These are phyloP conservation scores for Akanthomyces muscarius DNA, from an alignment of 2,329 filamentous ascomycete genomes.

Conservation along the genomic window DNA sequence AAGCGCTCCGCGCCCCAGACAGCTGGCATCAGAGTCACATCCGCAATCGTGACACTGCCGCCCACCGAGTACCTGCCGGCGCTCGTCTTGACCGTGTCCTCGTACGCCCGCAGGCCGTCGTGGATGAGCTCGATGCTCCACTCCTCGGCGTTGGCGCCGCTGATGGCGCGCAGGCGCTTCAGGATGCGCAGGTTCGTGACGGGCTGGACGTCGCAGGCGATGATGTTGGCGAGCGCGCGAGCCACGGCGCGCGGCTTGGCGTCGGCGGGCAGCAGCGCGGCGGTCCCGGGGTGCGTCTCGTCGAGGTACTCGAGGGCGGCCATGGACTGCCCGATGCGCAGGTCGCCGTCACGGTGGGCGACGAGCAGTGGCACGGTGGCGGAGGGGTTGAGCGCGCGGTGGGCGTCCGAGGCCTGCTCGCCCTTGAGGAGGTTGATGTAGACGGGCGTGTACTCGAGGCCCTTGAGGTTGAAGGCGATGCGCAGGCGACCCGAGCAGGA, in stretches of 20 bases:
- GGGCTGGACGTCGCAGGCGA: constrained; percentile 56
- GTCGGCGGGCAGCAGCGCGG: constrained; percentile 44
- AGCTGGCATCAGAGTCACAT: constrained; percentile 55
- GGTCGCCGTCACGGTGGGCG: constrained; percentile 27
- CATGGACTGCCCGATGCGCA: constrained; percentile 53
- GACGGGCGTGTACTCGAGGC: constrained; percentile 42
- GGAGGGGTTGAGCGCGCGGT: constrained; percentile 50
- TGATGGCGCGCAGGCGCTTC: constrained; percentile 43
- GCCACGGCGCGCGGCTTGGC: constrained; percentile 44
- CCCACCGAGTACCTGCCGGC: constrained; percentile 53
- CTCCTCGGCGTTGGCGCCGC: constrained; percentile 35
- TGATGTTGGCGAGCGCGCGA: constrained; percentile 50
- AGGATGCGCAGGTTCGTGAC: constrained; percentile 55
- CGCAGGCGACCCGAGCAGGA: constrained; percentile 59
- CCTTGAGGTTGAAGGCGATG: constrained; percentile 55
- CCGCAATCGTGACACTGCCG: constrained; percentile 53
- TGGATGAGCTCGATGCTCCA: constrained; percentile 51
- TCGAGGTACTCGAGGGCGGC: constrained; percentile 61
- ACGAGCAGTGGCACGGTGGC: constrained; percentile 52
- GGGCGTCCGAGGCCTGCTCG: constrained; percentile 45
- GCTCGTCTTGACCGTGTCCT: constrained; percentile 35
- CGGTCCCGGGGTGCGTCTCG: constrained; percentile 42
- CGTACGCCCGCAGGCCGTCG: constrained; percentile 54
- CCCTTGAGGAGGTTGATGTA: constrained; percentile 51
- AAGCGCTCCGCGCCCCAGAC: constrained; percentile 54